These are phyloP conservation scores for Apiospora hydei DNA, from an alignment of 2,329 filamentous ascomycete species.

Conservation along the genomic window DNA sequence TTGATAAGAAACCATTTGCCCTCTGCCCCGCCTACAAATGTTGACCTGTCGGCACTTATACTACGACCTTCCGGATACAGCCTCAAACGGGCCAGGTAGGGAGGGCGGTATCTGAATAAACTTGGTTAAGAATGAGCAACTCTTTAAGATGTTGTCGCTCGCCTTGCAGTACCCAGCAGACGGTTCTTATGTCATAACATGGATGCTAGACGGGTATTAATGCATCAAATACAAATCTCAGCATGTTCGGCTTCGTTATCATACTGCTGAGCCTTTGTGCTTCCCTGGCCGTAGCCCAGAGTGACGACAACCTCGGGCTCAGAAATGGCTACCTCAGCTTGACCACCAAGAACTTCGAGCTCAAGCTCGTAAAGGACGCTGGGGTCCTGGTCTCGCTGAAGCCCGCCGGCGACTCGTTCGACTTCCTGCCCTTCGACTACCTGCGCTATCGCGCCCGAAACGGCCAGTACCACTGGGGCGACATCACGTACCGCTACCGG, in stretches of 20 bases:
- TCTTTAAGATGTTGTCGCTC: not conserved
- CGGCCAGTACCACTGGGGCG: conserved; percentile 65
- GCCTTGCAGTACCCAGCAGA: not conserved
- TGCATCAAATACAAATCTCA: not conserved
- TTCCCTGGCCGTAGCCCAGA: not conserved
- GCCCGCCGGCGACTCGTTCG: conserved; percentile 51
- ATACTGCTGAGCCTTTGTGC: not conserved
- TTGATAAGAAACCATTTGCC: not conserved
- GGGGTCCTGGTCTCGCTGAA: conserved; percentile 58
- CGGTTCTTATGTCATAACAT: not conserved
- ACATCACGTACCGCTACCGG: conserved; percentile 64
- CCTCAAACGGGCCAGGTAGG: not conserved
- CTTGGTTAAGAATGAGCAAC: not conserved
- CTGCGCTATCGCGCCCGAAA: conserved; percentile 55
- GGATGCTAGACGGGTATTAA: not conserved
- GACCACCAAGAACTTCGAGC: conserved; percentile 50
- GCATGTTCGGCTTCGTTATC: not conserved
- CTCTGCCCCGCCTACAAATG: not conserved
- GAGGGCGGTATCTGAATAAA: not conserved
- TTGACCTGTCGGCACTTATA: not conserved
- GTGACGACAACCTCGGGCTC: conserved; percentile 47
- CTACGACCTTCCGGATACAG: conserved; percentile 10
- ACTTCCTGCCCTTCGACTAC: conserved; percentile 63
- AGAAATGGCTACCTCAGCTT: conserved; percentile 49
- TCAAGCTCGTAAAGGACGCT: conserved; percentile 51